Base-by-base conservation (phyloP, 2,329 filamentous ascomycete genomes). In the Meredithiella fracta region DNA sequence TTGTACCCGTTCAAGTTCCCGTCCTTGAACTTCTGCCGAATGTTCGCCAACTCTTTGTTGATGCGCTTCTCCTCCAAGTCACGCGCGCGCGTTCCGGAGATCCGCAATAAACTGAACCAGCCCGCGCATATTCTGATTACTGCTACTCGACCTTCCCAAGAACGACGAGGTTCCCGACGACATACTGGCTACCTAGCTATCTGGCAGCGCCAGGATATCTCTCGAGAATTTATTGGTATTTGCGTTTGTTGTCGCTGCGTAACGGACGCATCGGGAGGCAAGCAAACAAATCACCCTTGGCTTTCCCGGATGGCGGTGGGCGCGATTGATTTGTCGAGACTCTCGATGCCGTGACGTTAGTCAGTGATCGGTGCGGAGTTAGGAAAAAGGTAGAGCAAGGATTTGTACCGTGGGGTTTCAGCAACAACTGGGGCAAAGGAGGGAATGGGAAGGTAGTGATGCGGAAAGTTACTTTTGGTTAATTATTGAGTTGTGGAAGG, bases 41-140 rank as follows among this genome's bases (percentile, higher is more conserved):
- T 98, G 67, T 98, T 98, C 67, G 92, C 92, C 68, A 98, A 73
- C 73, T 98, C 92, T 74, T 98, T 98, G 71, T 98, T 98, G 73
- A 98, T 97, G 67, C 92, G 80, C 77, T 98, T 98, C 75, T 98
- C 92, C 69, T 98, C 92, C 60, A 98, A 73, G 68, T 98, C 92
- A 60, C 94, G 80, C 50, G 94, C 92, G 79, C 55, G 92, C 92
- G 69, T 98, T 98, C 67, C 92, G 78, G 65, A 98, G 70, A 68
- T 98, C 92, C 60, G 92, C 92, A 68, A 98, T 98, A 73, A 98
- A 98, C 68, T 96, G 94, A 51, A 98, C 92, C 63, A 98, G 75
- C 26, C 92, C 91, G 62, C 80, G 78, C 80, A 84, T 84, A 65
- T 83, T 83, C 42, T 79, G 74, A 67, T 78, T 82, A 67, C 73